phyloP scores from a whole-genome alignment of 108 stramenopile genomes.

The Pseudonitzschia pungens region DNA sequence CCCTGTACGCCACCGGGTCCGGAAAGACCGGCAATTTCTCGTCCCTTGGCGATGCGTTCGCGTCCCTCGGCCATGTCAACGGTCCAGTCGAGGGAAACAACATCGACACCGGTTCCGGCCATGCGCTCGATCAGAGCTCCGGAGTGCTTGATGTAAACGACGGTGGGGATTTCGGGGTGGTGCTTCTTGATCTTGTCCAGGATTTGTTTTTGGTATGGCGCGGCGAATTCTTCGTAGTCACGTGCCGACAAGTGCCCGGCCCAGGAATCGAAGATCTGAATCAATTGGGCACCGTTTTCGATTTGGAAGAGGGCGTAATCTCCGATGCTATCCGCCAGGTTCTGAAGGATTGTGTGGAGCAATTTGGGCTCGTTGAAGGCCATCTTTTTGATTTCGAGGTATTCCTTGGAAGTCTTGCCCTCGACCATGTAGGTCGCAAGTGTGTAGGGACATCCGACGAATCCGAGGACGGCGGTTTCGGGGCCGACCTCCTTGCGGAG shows the following conservation, averaged over 20 bases:
- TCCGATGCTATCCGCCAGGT: constrained; percentile 85
- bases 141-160: constrained; percentile 91
- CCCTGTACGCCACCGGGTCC: constrained; percentile 89
- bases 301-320: constrained; percentile 96
- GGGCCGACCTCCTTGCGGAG: constrained; percentile 83
- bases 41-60: constrained; percentile 69
- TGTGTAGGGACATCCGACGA: constrained; percentile 99
- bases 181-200: constrained; percentile 87
- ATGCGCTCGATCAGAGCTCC: constrained; percentile 89
- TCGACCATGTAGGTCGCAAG: constrained; percentile 97
- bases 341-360: constrained; percentile 86
- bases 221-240: constrained; percentile 93
- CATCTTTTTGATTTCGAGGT: constrained; percentile 94
- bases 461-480: constrained; percentile 96
- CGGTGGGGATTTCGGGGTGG: constrained; percentile 93
- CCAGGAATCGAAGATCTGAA: constrained; percentile 99
- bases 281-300: constrained; percentile 95
- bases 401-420: constrained; percentile 94
- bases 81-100: constrained; percentile 97
- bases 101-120: constrained; percentile 94
- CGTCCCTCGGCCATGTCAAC: constrained; percentile 95
- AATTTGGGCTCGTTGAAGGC: constrained; percentile 85
- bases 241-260: constrained; percentile 93
- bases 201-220: constrained; percentile 93
- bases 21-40: constrained; percentile 64